phyloP scores from a whole-genome alignment of 2,329 filamentous ascomycete species.

The Pezicula radicicola region DNA sequence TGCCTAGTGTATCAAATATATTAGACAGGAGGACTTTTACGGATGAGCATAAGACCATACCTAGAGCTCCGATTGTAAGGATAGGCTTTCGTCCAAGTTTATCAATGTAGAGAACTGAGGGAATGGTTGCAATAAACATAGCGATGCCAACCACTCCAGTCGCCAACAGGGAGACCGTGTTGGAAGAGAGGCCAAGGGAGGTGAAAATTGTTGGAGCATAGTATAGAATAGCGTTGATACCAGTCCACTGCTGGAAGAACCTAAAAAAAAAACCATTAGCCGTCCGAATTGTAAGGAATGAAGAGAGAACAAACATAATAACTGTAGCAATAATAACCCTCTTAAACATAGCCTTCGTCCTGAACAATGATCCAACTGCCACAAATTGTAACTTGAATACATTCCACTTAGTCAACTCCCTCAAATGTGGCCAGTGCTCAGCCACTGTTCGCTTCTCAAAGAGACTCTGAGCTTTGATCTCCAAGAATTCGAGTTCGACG shows the following conservation, averaged over 20 bases:
- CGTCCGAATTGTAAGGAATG: no score
- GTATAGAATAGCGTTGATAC: conserved; percentile 39
- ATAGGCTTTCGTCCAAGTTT: conserved; percentile 61
- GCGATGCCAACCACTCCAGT: conserved; percentile 71
- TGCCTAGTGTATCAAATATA: conserved; percentile 38
- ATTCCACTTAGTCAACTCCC: conserved; percentile 58
- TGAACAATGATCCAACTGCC: conserved; percentile 62
- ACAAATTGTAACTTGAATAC: conserved; percentile 68
- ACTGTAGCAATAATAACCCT: conserved; percentile 61
- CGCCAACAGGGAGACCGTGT: conserved; percentile 55
- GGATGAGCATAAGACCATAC: conserved; percentile 39
- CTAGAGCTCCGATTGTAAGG: conserved; percentile 61
- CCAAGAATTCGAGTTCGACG: conserved; percentile 73
- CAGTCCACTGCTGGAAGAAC: conserved; percentile 39
- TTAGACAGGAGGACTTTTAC: no score
- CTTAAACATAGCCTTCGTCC: conserved; percentile 62
- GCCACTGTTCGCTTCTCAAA: conserved; percentile 73
- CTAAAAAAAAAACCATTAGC: no score
- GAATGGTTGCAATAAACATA: conserved; percentile 67
- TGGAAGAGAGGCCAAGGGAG: conserved; percentile 39
- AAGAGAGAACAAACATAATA: conserved; percentile 53
- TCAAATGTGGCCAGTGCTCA: conserved; percentile 64
- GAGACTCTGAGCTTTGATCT: conserved; percentile 75
- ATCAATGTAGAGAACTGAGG: conserved; percentile 64
- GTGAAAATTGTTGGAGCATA: conserved; percentile 48